Evolutionary conservation across 768 basidiomycete species (phyloP).

Genomic region (Leccinum disarticulatum): DNA sequence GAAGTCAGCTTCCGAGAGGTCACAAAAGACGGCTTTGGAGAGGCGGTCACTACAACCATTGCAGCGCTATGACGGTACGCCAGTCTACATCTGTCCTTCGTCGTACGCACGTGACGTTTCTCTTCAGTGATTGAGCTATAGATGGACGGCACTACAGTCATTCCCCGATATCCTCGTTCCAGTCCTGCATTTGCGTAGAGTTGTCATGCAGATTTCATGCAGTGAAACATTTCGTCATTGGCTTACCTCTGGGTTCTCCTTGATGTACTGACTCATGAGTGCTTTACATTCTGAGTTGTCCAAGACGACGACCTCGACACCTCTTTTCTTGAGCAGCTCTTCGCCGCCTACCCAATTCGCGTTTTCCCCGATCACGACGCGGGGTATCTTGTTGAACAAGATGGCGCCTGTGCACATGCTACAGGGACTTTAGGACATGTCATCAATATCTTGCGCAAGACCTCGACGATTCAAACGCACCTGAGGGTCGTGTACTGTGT

Average conservation of each 20-base stretch:
- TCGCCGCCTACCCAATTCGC: constrained; percentile 53
- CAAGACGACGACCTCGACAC: constrained; percentile 54
- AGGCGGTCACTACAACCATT: constrained; percentile 32
- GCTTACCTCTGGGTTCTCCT: constrained; percentile 51
- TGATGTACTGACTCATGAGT: constrained; percentile 57
- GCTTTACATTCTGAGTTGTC: constrained; percentile 50
- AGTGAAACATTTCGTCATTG: constrained; percentile 5
- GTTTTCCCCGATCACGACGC: constrained; percentile 68
- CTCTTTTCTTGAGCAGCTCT: constrained; percentile 47
- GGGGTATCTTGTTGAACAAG: constrained; percentile 60
- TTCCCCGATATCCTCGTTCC: constrained; percentile 65
- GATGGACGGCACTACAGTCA: constrained; percentile 10
- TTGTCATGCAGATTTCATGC: constrained; percentile 3
- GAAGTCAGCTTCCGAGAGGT: constrained; percentile 41
- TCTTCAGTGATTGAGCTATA: constrained; percentile 6
- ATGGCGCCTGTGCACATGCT: constrained; percentile 67
- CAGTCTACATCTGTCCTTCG: background rate
- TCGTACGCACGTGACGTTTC: background rate
- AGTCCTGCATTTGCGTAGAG: constrained; percentile 39
- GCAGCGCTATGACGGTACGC: constrained; percentile 21
- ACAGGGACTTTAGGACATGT: constrained; percentile 43
- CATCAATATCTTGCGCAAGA: background rate
- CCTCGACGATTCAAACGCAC: constrained; percentile 9
- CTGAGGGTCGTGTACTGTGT: constrained; percentile 41
- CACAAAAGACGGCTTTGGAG: constrained; percentile 34